Evolutionary conservation across 1,284 basidiomycete species (phyloP).

Genomic region (Mycosarcoma maydis): DNA sequence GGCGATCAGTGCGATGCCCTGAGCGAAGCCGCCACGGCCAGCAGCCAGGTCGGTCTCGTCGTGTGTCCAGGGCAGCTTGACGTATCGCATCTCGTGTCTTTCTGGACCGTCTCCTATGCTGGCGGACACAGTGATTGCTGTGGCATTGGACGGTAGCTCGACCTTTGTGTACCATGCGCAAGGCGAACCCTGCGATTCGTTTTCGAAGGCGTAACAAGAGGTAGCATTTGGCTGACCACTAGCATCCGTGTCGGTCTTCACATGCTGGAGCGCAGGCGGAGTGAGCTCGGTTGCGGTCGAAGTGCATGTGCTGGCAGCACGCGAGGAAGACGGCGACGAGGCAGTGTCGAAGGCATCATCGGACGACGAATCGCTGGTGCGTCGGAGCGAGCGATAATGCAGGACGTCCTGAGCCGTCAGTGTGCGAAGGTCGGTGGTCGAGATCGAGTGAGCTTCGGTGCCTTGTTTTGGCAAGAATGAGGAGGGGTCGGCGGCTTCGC

Average conservation of each 20-base stretch:
- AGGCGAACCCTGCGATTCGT: slow-evolving; percentile 16
- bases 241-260: slow-evolving; percentile 10
- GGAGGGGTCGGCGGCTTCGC: slow-evolving; percentile 5
- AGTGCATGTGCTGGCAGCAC: slow-evolving; percentile 42
- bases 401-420: slow-evolving; percentile 34
- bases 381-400: slow-evolving; percentile 34
- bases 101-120: slow-evolving; percentile 20
- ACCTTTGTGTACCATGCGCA: slow-evolving; percentile 39
- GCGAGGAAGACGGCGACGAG: slow-evolving; percentile 40
- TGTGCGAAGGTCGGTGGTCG: slow-evolving; percentile 18
- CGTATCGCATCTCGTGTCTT: slow-evolving; percentile 71
- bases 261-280: slow-evolving; percentile 22
- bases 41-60: slow-evolving; percentile 60
- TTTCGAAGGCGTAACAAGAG: slow-evolving; percentile 7
- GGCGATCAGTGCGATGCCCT: slow-evolving; percentile 58
- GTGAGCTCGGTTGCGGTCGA: slow-evolving; percentile 46
- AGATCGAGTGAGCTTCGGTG: not conserved
- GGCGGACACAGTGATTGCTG: slow-evolving; percentile 36
- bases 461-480: not conserved
- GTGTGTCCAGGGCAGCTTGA: slow-evolving; percentile 94
- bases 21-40: slow-evolving; percentile 50
- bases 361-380: slow-evolving; percentile 38
- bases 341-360: slow-evolving; percentile 42
- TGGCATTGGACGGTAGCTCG: slow-evolving; percentile 51
- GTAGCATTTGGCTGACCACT: not conserved